These are phyloP conservation scores for Colletotrichum musae DNA, from an alignment of 2,329 filamentous ascomycete genomes.

Conservation along the genomic window DNA sequence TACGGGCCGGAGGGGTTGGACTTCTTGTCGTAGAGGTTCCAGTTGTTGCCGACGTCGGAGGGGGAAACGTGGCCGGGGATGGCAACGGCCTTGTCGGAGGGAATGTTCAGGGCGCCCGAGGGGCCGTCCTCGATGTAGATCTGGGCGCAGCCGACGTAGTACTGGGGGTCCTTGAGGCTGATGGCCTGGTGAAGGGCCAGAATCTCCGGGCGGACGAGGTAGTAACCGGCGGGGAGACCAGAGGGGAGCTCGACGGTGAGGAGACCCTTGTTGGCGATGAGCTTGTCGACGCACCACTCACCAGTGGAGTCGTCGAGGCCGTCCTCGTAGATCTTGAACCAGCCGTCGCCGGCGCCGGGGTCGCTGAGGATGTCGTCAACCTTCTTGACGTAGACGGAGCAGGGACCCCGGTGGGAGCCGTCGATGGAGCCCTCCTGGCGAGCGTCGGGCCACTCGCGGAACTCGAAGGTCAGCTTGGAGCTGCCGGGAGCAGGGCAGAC, in stretches of 20 bases:
- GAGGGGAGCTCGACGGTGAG: conserved; percentile 74
- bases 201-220: conserved; percentile 80
- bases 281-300: conserved; percentile 79
- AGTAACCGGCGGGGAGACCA: conserved; percentile 75
- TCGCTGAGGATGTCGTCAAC: conserved; percentile 68
- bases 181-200: conserved; percentile 77
- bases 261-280: conserved; percentile 75
- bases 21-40: conserved; percentile 73
- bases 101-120: conserved; percentile 62
- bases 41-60: conserved; percentile 69
- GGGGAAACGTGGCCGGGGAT: conserved; percentile 77
- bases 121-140: conserved; percentile 70
- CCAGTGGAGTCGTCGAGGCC: conserved; percentile 70
- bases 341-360: conserved; percentile 74
- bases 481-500: conserved; percentile 66
- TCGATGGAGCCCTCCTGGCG: conserved; percentile 70
- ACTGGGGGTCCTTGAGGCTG: conserved; percentile 72
- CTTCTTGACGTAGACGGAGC: conserved; percentile 81
- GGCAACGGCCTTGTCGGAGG: conserved; percentile 65
- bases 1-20: conserved; percentile 66
- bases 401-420: conserved; percentile 75
- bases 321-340: conserved; percentile 85
- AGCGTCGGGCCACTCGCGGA: conserved; percentile 72
- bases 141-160: conserved; percentile 81
- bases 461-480: conserved; percentile 75